phyloP scores from a whole-genome alignment of 1,284 basidiomycete genomes.

The Trametes sp. region DNA sequence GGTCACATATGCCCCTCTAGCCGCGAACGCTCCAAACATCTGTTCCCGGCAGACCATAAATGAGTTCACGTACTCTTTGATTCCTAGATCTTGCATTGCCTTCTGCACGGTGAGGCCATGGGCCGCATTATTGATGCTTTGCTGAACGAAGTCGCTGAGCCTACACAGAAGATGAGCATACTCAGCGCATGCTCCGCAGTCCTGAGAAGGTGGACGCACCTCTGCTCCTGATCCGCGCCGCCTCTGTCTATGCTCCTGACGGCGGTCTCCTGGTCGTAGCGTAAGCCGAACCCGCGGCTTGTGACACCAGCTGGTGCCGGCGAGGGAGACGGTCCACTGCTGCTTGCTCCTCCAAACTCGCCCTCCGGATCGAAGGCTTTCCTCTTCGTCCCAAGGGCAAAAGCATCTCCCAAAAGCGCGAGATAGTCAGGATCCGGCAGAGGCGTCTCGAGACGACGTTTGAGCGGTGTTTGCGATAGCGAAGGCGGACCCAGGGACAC shows the following conservation, averaged over 20 bases:
- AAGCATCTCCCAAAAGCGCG: neutral
- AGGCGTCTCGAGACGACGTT: conserved; percentile 14
- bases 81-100: conserved; percentile 57
- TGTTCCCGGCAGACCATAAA: too few relatives aligned
- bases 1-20: too few relatives aligned
- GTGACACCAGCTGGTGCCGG: neutral
- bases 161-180: conserved; percentile 40
- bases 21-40: too few relatives aligned
- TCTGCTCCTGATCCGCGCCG: conserved; percentile 29
- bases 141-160: conserved; percentile 66
- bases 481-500: conserved; percentile 16
- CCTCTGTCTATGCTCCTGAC: conserved; percentile 32
- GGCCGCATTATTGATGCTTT: conserved; percentile 60
- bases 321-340: conserved; percentile 13
- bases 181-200: neutral
- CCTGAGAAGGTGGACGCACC: conserved; percentile 16
- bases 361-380: conserved; percentile 16
- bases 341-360: conserved; percentile 7
- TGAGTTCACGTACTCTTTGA: conserved; percentile 58
- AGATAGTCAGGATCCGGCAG: conserved; percentile 12
- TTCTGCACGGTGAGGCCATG: conserved; percentile 58
- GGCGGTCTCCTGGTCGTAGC: conserved; percentile 30
- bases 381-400: conserved; percentile 16
- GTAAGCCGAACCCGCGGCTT: conserved; percentile 21
- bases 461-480: conserved; percentile 7